Percentiles rank a stretch among this genome's conserved stretches.
Conservation (phyloP, 495 filamentous ascomycete genomes). For the Hypoxylon perforatum region DNA sequence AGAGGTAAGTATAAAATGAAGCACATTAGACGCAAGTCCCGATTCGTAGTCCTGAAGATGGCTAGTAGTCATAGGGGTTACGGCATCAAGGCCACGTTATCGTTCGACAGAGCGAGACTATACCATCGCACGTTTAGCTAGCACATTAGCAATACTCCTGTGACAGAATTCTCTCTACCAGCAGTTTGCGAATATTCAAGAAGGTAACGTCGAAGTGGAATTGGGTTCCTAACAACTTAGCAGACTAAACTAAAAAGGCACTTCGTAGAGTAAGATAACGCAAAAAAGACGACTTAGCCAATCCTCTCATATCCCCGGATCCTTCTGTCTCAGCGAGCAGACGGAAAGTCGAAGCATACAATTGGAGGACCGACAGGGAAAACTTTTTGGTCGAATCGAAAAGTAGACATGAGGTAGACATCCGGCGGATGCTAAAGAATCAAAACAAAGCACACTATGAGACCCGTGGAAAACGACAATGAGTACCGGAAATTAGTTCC, state of each 20-base stretch:
- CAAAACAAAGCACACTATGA: slow-evolving; percentile 6
- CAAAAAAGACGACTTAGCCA: slow-evolving; percentile 5
- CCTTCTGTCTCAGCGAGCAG: slow-evolving; percentile 10
- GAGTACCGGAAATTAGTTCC: neutral
- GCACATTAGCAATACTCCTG: too few relatives aligned
- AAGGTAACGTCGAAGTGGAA: slow-evolving; percentile 14
- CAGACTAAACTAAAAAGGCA: slow-evolving; percentile 9
- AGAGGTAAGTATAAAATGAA: too few relatives aligned
- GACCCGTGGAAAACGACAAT: slow-evolving; percentile 9
- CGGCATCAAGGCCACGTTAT: too few relatives aligned
- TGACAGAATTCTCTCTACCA: too few relatives aligned
- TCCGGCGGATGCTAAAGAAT: neutral
- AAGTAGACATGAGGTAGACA: neutral
- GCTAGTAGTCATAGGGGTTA: too few relatives aligned
- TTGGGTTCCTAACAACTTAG: slow-evolving; percentile 14
- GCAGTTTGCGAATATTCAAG: too few relatives aligned
- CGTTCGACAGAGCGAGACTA: too few relatives aligned
- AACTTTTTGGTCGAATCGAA: slow-evolving; percentile 15
- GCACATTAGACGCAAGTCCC: too few relatives aligned
- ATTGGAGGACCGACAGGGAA: neutral
- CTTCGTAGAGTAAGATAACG: neutral
- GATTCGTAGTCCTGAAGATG: too few relatives aligned
- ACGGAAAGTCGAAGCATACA: neutral
- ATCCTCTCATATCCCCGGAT: neutral
- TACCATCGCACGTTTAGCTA: too few relatives aligned